These are phyloP conservation scores for Entomophthora muscae DNA, from an alignment of 371 early-diverging fungal genomes.

Conservation along the genomic window DNA sequence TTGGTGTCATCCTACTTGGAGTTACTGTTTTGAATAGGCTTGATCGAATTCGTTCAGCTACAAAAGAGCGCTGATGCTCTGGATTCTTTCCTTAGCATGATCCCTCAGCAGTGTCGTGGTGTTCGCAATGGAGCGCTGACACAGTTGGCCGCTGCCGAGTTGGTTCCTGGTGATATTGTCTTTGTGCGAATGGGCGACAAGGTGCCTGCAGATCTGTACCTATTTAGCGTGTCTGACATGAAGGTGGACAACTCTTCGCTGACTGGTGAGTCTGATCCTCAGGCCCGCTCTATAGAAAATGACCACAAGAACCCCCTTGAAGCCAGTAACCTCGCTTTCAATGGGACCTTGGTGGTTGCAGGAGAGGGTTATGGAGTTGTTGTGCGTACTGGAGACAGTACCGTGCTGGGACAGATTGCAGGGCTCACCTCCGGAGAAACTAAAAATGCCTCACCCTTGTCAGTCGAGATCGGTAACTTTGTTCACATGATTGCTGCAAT, in stretches of 20 bases:
- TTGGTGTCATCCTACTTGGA: slow-evolving; percentile 70
- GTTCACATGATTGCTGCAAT: slow-evolving; percentile 71
- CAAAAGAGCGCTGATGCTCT: slow-evolving; percentile 69
- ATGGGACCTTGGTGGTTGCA: slow-evolving; percentile 65
- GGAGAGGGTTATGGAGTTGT: slow-evolving; percentile 88
- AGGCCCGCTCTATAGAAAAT: slow-evolving; percentile 41
- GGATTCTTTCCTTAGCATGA: slow-evolving; percentile 78
- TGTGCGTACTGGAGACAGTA: slow-evolving; percentile 75
- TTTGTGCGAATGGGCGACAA: slow-evolving; percentile 82
- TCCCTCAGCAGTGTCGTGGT: slow-evolving; percentile 60
- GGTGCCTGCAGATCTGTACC: slow-evolving; percentile 71
- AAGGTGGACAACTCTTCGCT: slow-evolving; percentile 95
- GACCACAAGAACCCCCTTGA: slow-evolving; percentile 61
- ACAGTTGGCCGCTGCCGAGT: slow-evolving; percentile 38
- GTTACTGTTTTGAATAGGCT: slow-evolving; percentile 80
- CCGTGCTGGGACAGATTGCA: slow-evolving; percentile 89
- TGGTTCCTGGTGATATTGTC: slow-evolving; percentile 81
- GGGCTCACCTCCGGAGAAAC: slow-evolving; percentile 61
- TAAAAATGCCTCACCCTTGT: slow-evolving; percentile 45
- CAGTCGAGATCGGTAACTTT: slow-evolving; percentile 60
- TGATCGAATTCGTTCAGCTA: slow-evolving; percentile 80
- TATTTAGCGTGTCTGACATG: slow-evolving; percentile 57
- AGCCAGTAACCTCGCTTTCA: slow-evolving; percentile 76
- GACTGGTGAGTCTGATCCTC: slow-evolving; percentile 90
- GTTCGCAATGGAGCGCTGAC: slow-evolving; percentile 50